Evolutionary conservation across 768 basidiomycete genomes (phyloP), one percentile per base, ranked within the genome.

Genomic region (Termitomyces sp.): DNA sequence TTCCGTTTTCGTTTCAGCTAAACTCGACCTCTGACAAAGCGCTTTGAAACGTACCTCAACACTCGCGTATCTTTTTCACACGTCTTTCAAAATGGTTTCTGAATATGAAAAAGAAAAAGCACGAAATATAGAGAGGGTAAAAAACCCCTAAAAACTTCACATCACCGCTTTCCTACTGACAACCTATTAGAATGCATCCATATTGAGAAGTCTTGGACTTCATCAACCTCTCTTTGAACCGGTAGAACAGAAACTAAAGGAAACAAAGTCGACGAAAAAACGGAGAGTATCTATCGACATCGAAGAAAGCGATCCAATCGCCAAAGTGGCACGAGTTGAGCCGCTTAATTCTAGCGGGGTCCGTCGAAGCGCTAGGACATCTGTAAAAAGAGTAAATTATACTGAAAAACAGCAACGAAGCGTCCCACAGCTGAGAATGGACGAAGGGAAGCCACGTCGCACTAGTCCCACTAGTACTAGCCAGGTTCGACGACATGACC

Each of bases 351-450:
- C 62, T 34, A 54, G 62, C 6, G 74, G 73, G 10, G 61, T 76
- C 52, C 80, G 90, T n/a, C 74, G 91, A 50, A 92, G 90, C 64
- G 71, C 79, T 43, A 78, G 90, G 48, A 84, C 84, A 58, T 72
- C 76, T 3, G 84, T 82, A 1, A 87, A 83, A 61, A 68, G 63
- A 14, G 66, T 83, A 3, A 74, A 87, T 67, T 85, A 87, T 65
- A 76, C 64, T 4, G 70, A 67, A 22, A 81, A 84, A 58, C 72
- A 70, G 26, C 64, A 62, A 28, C 66, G 60, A 44, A 67, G 64
- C 10, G 65, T 64, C 2, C 70, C 72, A 2, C 62, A 68, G 15
- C 75, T 77, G 17, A 59, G 77, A 19, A 72, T 75, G 12, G 74
- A 76, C 34, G 60, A 61, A 44, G 76, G 74, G 5, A 65, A 67